Conservation (phyloP, 2,329 filamentous ascomycete species). For the Hypoxylon sp. region DNA sequence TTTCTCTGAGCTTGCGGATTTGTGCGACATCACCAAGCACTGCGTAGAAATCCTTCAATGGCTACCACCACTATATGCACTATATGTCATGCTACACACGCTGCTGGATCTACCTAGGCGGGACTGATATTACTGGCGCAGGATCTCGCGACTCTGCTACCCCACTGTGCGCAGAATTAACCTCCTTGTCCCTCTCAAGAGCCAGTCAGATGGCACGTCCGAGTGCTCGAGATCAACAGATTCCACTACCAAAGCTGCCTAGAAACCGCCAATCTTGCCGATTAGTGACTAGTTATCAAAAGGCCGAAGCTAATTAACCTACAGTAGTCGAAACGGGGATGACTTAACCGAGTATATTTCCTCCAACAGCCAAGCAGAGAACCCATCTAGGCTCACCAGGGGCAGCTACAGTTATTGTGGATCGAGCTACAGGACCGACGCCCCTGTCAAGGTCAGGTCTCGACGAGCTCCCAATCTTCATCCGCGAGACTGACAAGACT, state of each 20-base stretch:
- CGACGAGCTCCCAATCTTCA: conserved; percentile 18
- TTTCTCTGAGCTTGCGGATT: conserved; percentile 13
- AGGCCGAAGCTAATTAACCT: conserved; percentile 41
- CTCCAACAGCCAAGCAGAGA: conserved; percentile 37
- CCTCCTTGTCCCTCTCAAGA: conserved; percentile 3
- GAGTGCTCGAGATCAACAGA: conserved; percentile 22
- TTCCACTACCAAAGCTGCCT: conserved; percentile 16
- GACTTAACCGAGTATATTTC: conserved; percentile 38
- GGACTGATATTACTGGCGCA: conserved; percentile 16
- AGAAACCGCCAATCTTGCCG: conserved; percentile 31
- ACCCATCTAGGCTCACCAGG: conserved; percentile 27
- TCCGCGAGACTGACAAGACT: conserved; percentile 21
- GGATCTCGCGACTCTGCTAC: conserved; percentile 25
- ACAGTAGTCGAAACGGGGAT: conserved; percentile 41
- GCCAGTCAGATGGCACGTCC: conserved; percentile 14
- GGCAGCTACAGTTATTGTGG: conserved; percentile 30
- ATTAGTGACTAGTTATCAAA: conserved; percentile 22
- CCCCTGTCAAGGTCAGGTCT: conserved; percentile 8
- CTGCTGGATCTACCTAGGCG: neutral
- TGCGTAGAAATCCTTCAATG: conserved; percentile 13
- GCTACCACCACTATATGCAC: conserved; percentile 4
- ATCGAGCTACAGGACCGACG: conserved; percentile 3
- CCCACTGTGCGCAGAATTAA: conserved; percentile 5
- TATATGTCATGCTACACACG: conserved; percentile 28
- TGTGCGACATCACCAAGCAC: conserved; percentile 22